phyloP scores from a whole-genome alignment of 352 stramenopile species.

The Pilasporangium apinafurcum region DNA sequence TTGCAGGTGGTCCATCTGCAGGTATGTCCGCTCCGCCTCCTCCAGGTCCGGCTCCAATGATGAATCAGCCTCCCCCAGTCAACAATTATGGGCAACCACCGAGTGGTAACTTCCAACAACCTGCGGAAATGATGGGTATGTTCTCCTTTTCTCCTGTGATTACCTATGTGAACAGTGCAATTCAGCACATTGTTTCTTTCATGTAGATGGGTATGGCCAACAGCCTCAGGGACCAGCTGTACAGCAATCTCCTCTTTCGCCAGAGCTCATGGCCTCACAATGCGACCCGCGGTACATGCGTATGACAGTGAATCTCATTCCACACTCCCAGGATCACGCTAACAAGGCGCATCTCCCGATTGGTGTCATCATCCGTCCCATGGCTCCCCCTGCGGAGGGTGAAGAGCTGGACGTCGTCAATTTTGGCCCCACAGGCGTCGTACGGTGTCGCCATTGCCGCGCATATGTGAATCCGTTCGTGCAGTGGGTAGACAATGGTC shows the following conservation, averaged over 20 bases:
- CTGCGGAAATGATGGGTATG: slow-evolving; percentile 69
- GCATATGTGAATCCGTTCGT: slow-evolving; percentile 89
- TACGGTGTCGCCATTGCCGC: slow-evolving; percentile 86
- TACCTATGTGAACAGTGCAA: background rate
- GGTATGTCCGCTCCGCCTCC: slow-evolving; percentile 2
- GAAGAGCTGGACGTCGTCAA: slow-evolving; percentile 82
- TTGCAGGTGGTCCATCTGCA: slow-evolving; percentile 7
- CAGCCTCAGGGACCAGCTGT: slow-evolving; percentile 24
- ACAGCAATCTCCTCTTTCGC: slow-evolving; percentile 45
- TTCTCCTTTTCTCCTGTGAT: background rate
- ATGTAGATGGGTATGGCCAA: slow-evolving; percentile 50
- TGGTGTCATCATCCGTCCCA: slow-evolving; percentile 76
- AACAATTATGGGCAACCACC: slow-evolving; percentile 26
- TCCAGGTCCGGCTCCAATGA: slow-evolving; percentile 3
- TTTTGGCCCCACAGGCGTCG: slow-evolving; percentile 76
- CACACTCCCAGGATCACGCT: slow-evolving; percentile 77
- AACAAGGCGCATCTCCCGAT: slow-evolving; percentile 83
- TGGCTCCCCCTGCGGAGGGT: slow-evolving; percentile 61
- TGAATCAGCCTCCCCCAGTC: slow-evolving; percentile 11
- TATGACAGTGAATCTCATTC: slow-evolving; percentile 61
- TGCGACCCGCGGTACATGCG: slow-evolving; percentile 82
- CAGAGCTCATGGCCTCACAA: slow-evolving; percentile 69
- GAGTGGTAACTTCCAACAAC: slow-evolving; percentile 81
- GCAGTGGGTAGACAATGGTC: slow-evolving; percentile 85
- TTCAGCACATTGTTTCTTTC: background rate